Percentiles rank a stretch among this genome's conserved stretches.
phyloP scores from a whole-genome alignment of 768 basidiomycete genomes.

The Naganishia vaughanmartiniae region DNA sequence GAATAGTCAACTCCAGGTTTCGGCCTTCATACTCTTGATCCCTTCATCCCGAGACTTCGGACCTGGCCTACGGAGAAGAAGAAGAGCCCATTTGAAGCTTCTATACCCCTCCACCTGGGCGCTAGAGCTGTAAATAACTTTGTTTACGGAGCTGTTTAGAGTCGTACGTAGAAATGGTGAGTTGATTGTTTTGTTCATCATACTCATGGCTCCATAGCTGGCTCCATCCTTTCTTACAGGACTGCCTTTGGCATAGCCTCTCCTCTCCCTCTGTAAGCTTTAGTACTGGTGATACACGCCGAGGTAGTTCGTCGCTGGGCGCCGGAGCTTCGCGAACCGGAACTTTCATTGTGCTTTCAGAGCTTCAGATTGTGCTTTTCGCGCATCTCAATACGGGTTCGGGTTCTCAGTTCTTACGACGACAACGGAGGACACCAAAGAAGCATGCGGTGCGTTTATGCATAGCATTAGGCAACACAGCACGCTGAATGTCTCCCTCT shows the following conservation, averaged over 20 bases:
- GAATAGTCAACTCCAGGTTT: not conserved
- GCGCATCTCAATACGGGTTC: not conserved
- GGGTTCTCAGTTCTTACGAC: not conserved
- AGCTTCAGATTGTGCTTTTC: too few relatives aligned
- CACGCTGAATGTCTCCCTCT: too few relatives aligned
- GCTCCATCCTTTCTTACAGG: not conserved
- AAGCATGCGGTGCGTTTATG: not conserved
- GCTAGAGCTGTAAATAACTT: not conserved
- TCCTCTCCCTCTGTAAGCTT: too few relatives aligned
- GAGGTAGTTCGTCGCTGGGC: too few relatives aligned
- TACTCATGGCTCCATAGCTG: too few relatives aligned
- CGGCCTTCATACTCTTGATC: not conserved
- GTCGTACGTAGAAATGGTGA: not conserved
- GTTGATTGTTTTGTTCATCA: too few relatives aligned
- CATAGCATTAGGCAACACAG: not conserved
- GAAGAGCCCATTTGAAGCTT: too few relatives aligned
- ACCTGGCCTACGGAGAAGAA: not conserved
- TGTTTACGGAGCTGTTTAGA: not conserved
- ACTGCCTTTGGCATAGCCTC: not conserved
- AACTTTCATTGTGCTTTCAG: not conserved
- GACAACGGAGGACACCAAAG: not conserved
- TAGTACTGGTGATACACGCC: too few relatives aligned
- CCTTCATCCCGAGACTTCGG: slow-evolving; percentile 1
- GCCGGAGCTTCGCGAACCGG: not conserved
- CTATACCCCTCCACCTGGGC: not conserved